These are phyloP conservation scores for Trichoderma sp. DNA, from an alignment of 2,329 filamentous ascomycete species.

Conservation along the genomic window DNA sequence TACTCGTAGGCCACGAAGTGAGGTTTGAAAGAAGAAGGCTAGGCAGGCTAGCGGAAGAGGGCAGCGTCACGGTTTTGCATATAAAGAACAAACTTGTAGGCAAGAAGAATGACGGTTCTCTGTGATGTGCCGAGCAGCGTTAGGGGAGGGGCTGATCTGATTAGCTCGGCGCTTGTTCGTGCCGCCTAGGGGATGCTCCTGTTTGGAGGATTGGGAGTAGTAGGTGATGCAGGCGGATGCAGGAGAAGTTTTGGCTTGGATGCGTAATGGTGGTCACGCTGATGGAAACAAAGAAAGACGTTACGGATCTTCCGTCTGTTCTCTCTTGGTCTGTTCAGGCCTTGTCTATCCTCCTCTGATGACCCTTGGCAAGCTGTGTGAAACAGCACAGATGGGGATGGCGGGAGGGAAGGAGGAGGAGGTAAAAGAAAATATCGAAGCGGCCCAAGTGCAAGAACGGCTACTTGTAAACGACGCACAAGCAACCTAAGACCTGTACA, in stretches of 20 bases:
- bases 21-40: conserved; percentile 26
- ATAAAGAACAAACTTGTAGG: conserved; percentile 14
- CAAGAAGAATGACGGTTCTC: conserved; percentile 7
- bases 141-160: conserved; percentile 30
- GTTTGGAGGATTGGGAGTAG: conserved; percentile 11
- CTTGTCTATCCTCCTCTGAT: background rate
- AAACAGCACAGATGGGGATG: background rate
- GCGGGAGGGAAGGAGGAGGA: conserved; percentile 9
- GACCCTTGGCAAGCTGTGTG: background rate
- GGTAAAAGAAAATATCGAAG: conserved; percentile 1
- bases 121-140: conserved; percentile 26
- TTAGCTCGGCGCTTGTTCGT: conserved; percentile 35
- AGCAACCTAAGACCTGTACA: background rate
- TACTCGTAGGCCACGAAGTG: conserved; percentile 21
- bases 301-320: background rate
- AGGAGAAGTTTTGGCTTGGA: conserved; percentile 19
- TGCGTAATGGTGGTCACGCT: conserved; percentile 5
- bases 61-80: conserved; percentile 21
- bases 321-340: background rate
- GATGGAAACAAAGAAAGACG: background rate
- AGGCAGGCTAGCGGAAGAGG: conserved; percentile 24
- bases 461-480: conserved; percentile 12
- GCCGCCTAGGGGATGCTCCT: conserved; percentile 11
- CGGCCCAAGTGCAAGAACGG: conserved; percentile 1
- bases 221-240: conserved; percentile 21